Evolutionary conservation across 805 yeast genomes (phyloP).

Genomic region (Wickerhamiella nectarea): DNA sequence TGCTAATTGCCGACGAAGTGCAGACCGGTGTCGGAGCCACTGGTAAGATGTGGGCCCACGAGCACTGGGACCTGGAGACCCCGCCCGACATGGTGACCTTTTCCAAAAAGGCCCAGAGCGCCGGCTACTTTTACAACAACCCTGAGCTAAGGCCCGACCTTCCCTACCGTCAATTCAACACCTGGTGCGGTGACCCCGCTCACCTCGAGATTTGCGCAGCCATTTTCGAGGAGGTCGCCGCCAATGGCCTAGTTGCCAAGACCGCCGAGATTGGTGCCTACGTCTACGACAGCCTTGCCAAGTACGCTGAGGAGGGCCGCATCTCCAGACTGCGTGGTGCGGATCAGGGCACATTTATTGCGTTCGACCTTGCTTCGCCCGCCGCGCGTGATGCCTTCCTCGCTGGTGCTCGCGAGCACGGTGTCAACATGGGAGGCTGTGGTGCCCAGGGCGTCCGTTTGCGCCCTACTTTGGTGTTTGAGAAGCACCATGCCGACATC

Average conservation of each 20-base stretch:
- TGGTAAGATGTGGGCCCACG: constrained; percentile 79
- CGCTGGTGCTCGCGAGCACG: constrained; percentile 43
- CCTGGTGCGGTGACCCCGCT: constrained; percentile 90
- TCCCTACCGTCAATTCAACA: constrained; percentile 84
- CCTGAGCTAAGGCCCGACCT: constrained; percentile 57
- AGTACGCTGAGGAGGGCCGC: constrained; percentile 44
- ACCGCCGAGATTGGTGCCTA: constrained; percentile 54
- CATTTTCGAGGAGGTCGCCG: constrained; percentile 50
- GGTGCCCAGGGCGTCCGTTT: constrained; percentile 66
- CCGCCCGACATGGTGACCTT: constrained; percentile 78
- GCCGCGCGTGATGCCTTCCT: constrained; percentile 50
- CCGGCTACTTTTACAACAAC: constrained; percentile 72
- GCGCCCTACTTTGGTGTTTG: constrained; percentile 68
- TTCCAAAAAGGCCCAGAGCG: constrained; percentile 80
- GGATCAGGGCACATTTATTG: constrained; percentile 63
- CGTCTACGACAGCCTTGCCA: constrained; percentile 43
- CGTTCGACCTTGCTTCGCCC: constrained; percentile 52
- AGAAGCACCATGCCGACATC: constrained; percentile 66
- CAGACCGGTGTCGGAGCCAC: constrained; percentile 88
- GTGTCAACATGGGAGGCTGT: constrained; percentile 78
- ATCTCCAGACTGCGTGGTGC: constrained; percentile 54
- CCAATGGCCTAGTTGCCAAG: constrained; percentile 43
- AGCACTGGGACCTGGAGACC: constrained; percentile 60
- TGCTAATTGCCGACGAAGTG: constrained; percentile 71
- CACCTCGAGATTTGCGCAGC: constrained; percentile 63